These are phyloP conservation scores for Beauveria sp. DNA, from an alignment of 2,329 filamentous ascomycete genomes.

Conservation along the genomic window DNA sequence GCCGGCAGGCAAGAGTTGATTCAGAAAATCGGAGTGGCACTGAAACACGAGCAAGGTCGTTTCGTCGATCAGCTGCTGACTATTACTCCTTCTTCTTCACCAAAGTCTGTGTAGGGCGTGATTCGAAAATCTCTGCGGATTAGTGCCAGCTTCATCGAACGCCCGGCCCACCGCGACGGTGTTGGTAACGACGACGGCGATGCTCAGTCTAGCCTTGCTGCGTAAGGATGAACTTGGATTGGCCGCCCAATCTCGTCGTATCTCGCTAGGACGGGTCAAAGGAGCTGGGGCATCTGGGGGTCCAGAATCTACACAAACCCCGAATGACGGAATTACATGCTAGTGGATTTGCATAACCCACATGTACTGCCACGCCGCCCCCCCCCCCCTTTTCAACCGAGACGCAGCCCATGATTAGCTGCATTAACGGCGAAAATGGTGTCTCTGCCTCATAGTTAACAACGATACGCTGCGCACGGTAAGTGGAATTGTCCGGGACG, in stretches of 20 bases:
- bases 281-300: background rate
- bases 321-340: too few relatives aligned
- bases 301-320: background rate
- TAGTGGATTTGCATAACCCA: background rate
- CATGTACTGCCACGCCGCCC: background rate
- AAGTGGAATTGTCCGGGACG: too few relatives aligned
- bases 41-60: background rate
- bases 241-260: background rate
- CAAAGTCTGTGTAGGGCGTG: background rate
- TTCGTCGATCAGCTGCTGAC: slow-evolving; percentile 1
- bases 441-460: background rate
- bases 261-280: background rate
- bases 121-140: too few relatives aligned
- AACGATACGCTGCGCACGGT: background rate
- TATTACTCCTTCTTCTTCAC: background rate
- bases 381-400: background rate
- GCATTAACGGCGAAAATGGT: background rate
- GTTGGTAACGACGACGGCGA: background rate
- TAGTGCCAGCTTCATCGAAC: background rate
- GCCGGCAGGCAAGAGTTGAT: background rate
- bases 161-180: background rate
- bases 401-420: background rate
- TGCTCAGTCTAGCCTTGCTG: background rate
- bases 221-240: background rate
- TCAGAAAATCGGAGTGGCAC: background rate